Evolutionary conservation across 139 green algal species (phyloP), one percentile per base, ranked within the genome.

Genomic region (Volvox africanus): DNA sequence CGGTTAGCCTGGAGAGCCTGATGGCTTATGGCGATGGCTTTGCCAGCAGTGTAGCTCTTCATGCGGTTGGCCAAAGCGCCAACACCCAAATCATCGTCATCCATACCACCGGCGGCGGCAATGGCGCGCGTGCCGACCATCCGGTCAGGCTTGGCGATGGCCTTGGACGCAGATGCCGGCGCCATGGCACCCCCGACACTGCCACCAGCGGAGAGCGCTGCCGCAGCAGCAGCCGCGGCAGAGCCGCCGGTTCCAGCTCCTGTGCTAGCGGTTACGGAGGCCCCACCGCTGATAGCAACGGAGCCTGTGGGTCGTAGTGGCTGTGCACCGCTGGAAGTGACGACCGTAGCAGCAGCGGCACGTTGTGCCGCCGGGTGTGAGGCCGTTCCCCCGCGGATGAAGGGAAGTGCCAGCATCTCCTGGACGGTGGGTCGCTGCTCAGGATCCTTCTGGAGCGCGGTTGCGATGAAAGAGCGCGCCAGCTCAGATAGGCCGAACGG

Each of bases 361-460:
- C 30, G 50, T n/a, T 30, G 61, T 62, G 81, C 61, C 0, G 80
- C 80, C 55, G 61, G 50, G 26, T 50, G 75, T 55, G 62, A 24
- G 61, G 75, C 50, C 16, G 50, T 20, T 16, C 28, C 28, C n/a
- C 73, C 44, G 75, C 73, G 32, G 86, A 90, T 76, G 75, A 85
- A 93, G 33, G 80, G 77, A 82, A 93, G 92, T 0, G 65, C n/a
- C 1, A 94, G 65, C 92, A 94, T 87, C 22, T 93, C 87, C 55
- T 76, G 75, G 19, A 94, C 82, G 0, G 92, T 94, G 36, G 93
- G 93, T 2, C 94, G 91, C 89, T 94, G 88, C 22, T 90, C 28
- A 30, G 93, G 80, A 77, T 94, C 89, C 82, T 97, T 97, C 9
- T 92, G 90, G 61, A 97, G 92, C 0, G 95, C 93, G 2, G 77